phyloP scores from a whole-genome alignment of 129 eudicot species.

The Artemisia annua region DNA sequence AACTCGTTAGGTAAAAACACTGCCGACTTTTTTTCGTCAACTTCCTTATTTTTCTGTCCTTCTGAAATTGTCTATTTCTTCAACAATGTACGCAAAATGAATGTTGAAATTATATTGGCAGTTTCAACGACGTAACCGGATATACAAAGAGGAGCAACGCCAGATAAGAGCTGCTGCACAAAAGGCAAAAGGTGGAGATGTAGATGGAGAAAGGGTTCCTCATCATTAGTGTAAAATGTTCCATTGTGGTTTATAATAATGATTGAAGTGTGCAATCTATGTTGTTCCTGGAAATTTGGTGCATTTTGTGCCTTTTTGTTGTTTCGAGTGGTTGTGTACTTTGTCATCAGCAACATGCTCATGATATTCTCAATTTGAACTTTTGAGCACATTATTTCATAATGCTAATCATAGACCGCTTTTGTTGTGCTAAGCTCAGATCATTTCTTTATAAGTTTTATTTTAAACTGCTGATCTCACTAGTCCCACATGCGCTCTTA shows the following conservation, averaged over 20 bases:
- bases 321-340: constrained; percentile 28
- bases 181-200: constrained; percentile 69
- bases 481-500: constrained; percentile 19
- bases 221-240: constrained; percentile 45
- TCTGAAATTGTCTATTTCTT: neutral
- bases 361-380: constrained; percentile 26
- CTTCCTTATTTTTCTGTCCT: no score
- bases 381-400: constrained; percentile 29
- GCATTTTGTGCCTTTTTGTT: constrained; percentile 34
- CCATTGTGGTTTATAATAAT: constrained; percentile 38
- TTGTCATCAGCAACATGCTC: constrained; percentile 33
- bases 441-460: neutral
- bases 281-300: constrained; percentile 23
- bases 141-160: constrained; percentile 97
- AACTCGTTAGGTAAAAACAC: neutral
- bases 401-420: constrained; percentile 31
- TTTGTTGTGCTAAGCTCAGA: neutral
- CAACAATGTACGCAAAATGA: neutral
- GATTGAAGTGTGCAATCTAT: constrained; percentile 46
- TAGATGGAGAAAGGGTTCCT: constrained; percentile 47
- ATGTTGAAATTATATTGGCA: constrained; percentile 39
- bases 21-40: neutral
- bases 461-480: constrained; percentile 17
- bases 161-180: constrained; percentile 89
- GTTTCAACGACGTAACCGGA: constrained; percentile 88